Evolutionary conservation across 305 asterid genomes (phyloP).

Genomic region (Striga hermonthica): DNA sequence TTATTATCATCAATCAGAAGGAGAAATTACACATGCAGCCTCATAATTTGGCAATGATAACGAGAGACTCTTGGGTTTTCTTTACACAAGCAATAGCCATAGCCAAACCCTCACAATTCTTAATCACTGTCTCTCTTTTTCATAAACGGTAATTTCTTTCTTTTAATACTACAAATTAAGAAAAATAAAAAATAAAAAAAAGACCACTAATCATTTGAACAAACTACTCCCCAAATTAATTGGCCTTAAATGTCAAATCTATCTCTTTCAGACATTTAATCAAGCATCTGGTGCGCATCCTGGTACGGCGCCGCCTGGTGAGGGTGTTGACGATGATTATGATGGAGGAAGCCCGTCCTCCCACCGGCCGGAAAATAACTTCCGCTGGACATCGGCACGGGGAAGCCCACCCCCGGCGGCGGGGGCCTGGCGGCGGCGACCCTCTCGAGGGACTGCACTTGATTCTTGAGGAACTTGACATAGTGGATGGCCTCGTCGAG

Average conservation of each 20-base stretch:
- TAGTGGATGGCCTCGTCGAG: slow-evolving; percentile 93
- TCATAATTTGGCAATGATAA: slow-evolving; percentile 42
- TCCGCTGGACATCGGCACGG: slow-evolving; percentile 84
- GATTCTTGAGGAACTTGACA: slow-evolving; percentile 80
- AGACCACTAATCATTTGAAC: not conserved
- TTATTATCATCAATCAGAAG: slow-evolving; percentile 24
- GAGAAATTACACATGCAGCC: slow-evolving; percentile 37
- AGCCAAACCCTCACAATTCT: too few species aligned
- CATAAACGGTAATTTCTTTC: not conserved
- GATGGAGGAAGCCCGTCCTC: slow-evolving; percentile 34
- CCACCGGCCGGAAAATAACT: slow-evolving; percentile 51
- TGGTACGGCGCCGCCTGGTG: slow-evolving; percentile 4
- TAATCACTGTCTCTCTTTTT: not conserved
- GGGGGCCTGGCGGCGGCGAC: slow-evolving; percentile 54
- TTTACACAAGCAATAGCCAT: slow-evolving; percentile 28
- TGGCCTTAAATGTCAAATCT: not conserved
- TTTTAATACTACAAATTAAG: not conserved
- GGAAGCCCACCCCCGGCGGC: slow-evolving; percentile 53
- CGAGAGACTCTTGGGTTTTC: slow-evolving; percentile 27
- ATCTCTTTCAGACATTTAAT: slow-evolving; percentile 4
- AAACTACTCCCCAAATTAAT: not conserved
- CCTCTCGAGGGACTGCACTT: slow-evolving; percentile 74
- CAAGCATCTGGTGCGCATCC: slow-evolving; percentile 46
- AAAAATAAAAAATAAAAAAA: slow-evolving; percentile 11
- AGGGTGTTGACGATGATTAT: slow-evolving; percentile 4